Evolutionary conservation across 306 rosid genomes (phyloP).

Genomic region (Dryas alaskensis): DNA sequence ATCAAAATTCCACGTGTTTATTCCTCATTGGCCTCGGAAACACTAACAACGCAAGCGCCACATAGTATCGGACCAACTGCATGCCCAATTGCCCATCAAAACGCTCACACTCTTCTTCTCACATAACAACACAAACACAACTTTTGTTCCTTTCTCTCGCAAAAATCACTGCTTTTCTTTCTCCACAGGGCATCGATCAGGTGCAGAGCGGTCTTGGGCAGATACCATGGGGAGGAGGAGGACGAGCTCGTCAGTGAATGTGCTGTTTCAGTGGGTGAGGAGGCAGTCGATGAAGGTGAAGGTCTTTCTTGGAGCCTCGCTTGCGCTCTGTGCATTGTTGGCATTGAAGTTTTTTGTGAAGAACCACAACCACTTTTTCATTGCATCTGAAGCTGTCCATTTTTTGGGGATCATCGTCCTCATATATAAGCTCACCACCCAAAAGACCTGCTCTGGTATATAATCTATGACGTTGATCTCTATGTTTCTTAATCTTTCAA

Average conservation of each 20-base stretch:
- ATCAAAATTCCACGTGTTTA: neutral
- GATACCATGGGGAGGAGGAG: conserved; percentile 51
- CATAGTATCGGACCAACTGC: conserved; percentile 15
- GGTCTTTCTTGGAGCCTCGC: conserved; percentile 36
- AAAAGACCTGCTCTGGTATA: conserved; percentile 79
- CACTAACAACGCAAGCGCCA: conserved; percentile 15
- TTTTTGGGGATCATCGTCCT: conserved; percentile 54
- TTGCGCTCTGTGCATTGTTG: conserved; percentile 46
- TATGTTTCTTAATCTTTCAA: neutral
- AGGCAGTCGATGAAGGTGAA: conserved; percentile 44
- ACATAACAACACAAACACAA: neutral
- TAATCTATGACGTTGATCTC: neutral
- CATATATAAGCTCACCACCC: conserved; percentile 63
- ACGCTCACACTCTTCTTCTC: neutral
- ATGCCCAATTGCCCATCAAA: conserved; percentile 22
- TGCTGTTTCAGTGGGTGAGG: conserved; percentile 48
- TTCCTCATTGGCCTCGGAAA: neutral
- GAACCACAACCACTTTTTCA: conserved; percentile 34
- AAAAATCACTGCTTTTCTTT: neutral
- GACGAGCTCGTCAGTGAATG: conserved; percentile 30
- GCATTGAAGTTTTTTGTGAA: conserved; percentile 32
- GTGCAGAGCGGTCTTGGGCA: neutral
- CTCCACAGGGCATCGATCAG: neutral
- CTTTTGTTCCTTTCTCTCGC: neutral
- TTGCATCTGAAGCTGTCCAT: conserved; percentile 51